Evolutionary conservation across 257 asterid genomes (phyloP).

Genomic region (Solanum arcanum): DNA sequence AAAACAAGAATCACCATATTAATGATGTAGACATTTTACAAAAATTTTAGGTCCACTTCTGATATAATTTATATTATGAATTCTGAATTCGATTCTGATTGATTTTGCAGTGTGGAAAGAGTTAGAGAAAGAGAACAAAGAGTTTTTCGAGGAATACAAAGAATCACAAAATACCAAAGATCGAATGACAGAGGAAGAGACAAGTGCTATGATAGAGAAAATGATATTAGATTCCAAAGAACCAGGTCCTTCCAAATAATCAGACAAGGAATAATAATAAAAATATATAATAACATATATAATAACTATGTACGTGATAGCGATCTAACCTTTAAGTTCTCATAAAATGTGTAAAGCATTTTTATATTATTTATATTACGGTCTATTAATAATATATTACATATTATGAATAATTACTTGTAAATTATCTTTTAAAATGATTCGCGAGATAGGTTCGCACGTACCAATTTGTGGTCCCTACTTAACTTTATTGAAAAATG

Average conservation of each 20-base stretch:
- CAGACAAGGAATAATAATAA: not conserved
- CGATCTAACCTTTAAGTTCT: not conserved
- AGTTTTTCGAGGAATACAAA: conserved; percentile 25
- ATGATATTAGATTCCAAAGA: conserved; percentile 5
- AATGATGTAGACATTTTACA: not conserved
- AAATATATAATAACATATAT: not conserved
- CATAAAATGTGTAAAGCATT: not conserved
- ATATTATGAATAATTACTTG: not conserved
- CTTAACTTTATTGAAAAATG: not conserved
- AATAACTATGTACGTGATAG: not conserved
- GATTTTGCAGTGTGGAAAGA: conserved; percentile 32
- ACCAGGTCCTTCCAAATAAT: not conserved
- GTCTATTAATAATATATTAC: not conserved
- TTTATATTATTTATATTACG: too few species aligned
- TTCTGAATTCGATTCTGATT: not conserved
- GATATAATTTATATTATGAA: not conserved
- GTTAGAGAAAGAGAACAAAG: conserved; percentile 35
- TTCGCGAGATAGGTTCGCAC: not conserved
- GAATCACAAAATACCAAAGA: conserved; percentile 22
- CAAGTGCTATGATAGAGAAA: conserved; percentile 24
- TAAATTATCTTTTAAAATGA: not conserved
- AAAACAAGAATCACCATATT: not conserved
- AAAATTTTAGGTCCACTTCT: too few species aligned
- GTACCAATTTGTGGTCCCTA: not conserved
- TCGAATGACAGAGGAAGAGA: conserved; percentile 22